phyloP scores from a whole-genome alignment of 805 yeast genomes.

The Lachancea thermotolerans region DNA sequence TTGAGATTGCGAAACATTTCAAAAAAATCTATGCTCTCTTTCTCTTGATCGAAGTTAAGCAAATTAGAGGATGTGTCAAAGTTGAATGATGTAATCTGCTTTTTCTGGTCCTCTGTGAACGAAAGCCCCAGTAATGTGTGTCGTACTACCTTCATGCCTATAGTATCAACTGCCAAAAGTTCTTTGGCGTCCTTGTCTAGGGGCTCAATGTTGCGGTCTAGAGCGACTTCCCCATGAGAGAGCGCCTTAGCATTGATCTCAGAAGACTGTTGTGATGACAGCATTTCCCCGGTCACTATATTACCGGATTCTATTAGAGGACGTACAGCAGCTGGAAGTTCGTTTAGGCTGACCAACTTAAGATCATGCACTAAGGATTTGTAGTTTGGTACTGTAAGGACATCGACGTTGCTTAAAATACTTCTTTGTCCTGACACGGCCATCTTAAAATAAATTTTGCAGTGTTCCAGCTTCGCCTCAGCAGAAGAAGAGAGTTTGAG shows the following conservation, averaged over 20 bases:
- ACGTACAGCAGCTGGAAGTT: conserved; percentile 23
- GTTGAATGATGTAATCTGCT: conserved; percentile 30
- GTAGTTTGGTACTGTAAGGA: conserved; percentile 28
- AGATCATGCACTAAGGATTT: conserved; percentile 33
- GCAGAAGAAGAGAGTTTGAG: conserved; percentile 15
- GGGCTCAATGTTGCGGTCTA: conserved; percentile 31
- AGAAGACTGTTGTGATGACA: neutral
- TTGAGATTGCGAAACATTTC: conserved; percentile 52
- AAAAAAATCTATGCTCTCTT: conserved; percentile 49
- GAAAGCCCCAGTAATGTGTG: conserved; percentile 56
- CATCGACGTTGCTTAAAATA: conserved; percentile 23
- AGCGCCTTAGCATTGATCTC: neutral
- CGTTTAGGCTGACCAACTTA: conserved; percentile 27
- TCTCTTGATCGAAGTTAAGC: conserved; percentile 18
- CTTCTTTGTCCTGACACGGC: conserved; percentile 12
- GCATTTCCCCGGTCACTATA: neutral
- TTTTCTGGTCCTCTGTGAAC: conserved; percentile 25
- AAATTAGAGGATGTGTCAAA: conserved; percentile 35
- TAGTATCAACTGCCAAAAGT: conserved; percentile 63
- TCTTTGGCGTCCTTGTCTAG: conserved; percentile 49
- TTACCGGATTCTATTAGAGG: conserved; percentile 12
- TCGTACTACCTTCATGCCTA: conserved; percentile 72
- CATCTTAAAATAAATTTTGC: conserved; percentile 19
- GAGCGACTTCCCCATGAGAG: conserved; percentile 11
- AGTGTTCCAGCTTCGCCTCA: conserved; percentile 7